Evolutionary conservation across 176 grass and related monocot genomes (phyloP).

Genomic region (Musa itinerans): DNA sequence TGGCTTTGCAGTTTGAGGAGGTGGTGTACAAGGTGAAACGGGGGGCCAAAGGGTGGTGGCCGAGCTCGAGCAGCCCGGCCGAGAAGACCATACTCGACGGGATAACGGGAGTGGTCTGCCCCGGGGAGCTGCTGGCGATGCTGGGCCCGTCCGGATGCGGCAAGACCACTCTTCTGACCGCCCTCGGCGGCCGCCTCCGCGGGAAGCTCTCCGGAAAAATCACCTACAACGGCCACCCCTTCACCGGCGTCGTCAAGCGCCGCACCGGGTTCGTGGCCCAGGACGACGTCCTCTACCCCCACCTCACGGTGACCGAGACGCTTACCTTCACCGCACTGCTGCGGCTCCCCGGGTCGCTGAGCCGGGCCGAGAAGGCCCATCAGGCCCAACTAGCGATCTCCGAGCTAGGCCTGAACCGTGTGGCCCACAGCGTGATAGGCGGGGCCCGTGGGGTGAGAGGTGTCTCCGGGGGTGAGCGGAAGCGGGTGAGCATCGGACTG

Average conservation of each 20-base stretch:
- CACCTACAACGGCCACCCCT: conserved; percentile 77
- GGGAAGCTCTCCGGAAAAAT: conserved; percentile 58
- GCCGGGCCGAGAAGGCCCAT: conserved; percentile 38
- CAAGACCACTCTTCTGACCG: conserved; percentile 90
- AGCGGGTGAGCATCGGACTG: conserved; percentile 89
- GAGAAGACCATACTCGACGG: conserved; percentile 92
- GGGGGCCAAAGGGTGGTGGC: conserved; percentile 11
- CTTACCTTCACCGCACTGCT: conserved; percentile 90
- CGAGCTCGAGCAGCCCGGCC: conserved; percentile 1
- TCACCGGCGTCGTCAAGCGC: conserved; percentile 64
- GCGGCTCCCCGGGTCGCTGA: conserved; percentile 47
- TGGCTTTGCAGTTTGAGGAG: conserved; percentile 61
- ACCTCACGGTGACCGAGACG: conserved; percentile 86
- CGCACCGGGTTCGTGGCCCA: conserved; percentile 81
- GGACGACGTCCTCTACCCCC: conserved; percentile 88
- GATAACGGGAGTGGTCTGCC: conserved; percentile 69
- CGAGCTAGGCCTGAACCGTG: conserved; percentile 62
- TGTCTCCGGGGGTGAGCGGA: conserved; percentile 85
- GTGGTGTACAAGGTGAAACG: conserved; percentile 77
- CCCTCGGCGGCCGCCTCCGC: conserved; percentile 51
- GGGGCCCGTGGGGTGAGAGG: conserved; percentile 83
- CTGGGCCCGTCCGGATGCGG: conserved; percentile 91
- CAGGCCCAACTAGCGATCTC: conserved; percentile 56
- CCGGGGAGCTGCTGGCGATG: conserved; percentile 97
- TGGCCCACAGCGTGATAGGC: conserved; percentile 66